A percentile compares a stretch with the other conserved stretches of the same genome.
phyloP scores from a whole-genome alignment of 2,329 filamentous ascomycete species.

The Aspergillus transmontanensis region DNA sequence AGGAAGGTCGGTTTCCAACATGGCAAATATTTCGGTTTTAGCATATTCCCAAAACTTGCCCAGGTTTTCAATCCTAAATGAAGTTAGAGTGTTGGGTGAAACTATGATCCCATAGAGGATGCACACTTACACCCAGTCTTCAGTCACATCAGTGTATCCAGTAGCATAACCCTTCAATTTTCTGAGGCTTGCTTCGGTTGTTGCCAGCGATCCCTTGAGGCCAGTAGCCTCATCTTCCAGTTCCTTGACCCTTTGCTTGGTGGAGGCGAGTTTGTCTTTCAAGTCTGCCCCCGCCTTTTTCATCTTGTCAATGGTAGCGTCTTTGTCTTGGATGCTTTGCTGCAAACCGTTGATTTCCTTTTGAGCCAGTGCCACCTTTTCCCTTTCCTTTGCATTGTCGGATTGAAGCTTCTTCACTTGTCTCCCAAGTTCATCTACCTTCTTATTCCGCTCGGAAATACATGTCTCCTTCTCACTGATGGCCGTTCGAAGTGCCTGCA shows the following conservation, averaged over 20 bases:
- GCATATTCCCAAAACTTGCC: background rate
- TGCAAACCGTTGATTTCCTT: background rate
- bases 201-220: background rate
- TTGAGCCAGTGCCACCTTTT: background rate
- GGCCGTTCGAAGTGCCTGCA: background rate
- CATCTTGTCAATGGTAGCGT: background rate
- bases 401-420: background rate
- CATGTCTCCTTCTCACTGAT: background rate
- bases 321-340: background rate
- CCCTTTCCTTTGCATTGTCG: background rate
- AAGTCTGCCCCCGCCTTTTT: background rate
- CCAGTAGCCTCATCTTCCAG: background rate
- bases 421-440: background rate
- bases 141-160: accelerated
- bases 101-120: background rate
- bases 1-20: background rate
- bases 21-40: background rate
- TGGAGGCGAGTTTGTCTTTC: background rate
- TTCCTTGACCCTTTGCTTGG: background rate
- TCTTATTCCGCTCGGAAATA: background rate
- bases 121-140: background rate
- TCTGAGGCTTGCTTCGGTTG: background rate
- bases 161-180: background rate
- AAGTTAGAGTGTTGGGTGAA: background rate
- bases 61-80: background rate